Conservation (phyloP, 257 asterid species). For the Jacaranda copaia region DNA sequence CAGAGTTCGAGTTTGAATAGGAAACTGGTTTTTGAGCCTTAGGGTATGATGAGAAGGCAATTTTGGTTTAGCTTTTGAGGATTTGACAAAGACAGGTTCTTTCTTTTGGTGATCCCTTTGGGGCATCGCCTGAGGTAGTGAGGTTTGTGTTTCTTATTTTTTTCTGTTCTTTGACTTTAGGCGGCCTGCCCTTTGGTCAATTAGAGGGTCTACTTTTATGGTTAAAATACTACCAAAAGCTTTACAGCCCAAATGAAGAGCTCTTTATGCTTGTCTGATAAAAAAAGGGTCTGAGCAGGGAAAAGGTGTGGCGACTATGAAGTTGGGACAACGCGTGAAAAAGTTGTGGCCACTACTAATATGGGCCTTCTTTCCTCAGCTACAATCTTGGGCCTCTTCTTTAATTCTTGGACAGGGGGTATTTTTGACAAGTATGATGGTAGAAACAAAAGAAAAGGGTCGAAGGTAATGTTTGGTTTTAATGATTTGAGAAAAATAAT, state of each 20-base stretch:
- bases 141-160: not conserved
- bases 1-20: conserved; percentile 30
- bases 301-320: conserved; percentile 3
- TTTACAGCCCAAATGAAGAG: not conserved
- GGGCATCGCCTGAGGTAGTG: not conserved
- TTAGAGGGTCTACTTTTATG: not conserved
- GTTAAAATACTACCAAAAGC: not conserved
- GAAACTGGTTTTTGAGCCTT: conserved; percentile 38
- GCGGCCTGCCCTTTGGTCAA: not conserved
- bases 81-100: conserved; percentile 40
- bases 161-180: not conserved
- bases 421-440: too few species aligned
- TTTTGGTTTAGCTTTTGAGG: conserved; percentile 51
- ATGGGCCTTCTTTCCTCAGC: not conserved
- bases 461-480: too few species aligned
- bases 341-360: not conserved
- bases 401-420: not conserved
- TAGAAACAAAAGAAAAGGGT: too few species aligned
- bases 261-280: too few species aligned
- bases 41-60: conserved; percentile 56
- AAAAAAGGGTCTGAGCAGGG: not conserved
- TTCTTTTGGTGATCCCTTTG: conserved; percentile 17
- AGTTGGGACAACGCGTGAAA: not conserved
- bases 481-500: too few species aligned
- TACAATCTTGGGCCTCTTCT: not conserved